Evolutionary conservation across 129 eudicot species (phyloP).

Genomic region (Helichrysum umbraculigerum): DNA sequence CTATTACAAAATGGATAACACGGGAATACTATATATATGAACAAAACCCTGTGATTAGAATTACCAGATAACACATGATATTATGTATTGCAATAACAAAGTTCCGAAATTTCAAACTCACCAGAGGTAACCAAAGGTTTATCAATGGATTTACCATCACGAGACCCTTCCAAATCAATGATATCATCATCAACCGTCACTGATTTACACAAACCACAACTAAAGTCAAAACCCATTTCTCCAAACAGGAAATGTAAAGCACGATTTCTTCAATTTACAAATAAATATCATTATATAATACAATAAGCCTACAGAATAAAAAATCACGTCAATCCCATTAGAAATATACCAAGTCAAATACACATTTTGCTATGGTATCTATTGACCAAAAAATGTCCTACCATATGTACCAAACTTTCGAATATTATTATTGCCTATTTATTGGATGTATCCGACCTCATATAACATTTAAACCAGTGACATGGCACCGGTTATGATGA

Average conservation of each 20-base stretch:
- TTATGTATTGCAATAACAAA: neutral
- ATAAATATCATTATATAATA: neutral
- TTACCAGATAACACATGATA: neutral
- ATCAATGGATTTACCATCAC: neutral
- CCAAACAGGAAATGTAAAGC: neutral
- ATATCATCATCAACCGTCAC: neutral
- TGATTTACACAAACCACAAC: neutral
- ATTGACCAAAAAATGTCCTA: too few relatives aligned
- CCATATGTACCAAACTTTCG: too few relatives aligned
- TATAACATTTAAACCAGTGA: too few relatives aligned
- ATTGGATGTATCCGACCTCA: too few relatives aligned
- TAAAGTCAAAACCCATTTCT: neutral
- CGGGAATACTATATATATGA: neutral
- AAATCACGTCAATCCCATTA: neutral
- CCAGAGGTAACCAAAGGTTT: neutral
- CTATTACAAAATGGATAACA: too few relatives aligned
- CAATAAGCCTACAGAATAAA: neutral
- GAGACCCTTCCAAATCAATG: neutral
- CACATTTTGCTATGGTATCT: neutral
- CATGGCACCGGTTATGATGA: too few relatives aligned
- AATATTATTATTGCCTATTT: too few relatives aligned
- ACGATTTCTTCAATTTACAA: neutral
- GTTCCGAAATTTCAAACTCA: slow-evolving; percentile 1
- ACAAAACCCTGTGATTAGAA: neutral
- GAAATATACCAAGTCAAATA: too few relatives aligned